Evolutionary conservation across 1,284 basidiomycete species (phyloP).

Genomic region (Trametes polyzona): DNA sequence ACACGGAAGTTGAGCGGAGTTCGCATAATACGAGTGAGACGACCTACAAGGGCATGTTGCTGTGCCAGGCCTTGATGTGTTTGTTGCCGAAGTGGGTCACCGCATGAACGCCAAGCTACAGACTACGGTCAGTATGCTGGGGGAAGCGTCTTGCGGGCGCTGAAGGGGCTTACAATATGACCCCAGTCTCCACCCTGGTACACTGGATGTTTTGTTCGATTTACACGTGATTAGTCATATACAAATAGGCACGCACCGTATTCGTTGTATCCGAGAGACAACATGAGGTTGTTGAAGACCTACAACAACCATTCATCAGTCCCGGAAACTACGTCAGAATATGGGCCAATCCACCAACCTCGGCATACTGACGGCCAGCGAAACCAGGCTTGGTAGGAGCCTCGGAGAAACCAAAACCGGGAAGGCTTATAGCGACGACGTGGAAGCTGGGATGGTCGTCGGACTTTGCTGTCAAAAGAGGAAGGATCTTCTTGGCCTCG

Average conservation of each 20-base stretch:
- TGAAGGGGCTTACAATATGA: conserved; percentile 29
- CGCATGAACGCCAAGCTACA: conserved; percentile 37
- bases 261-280: conserved; percentile 32
- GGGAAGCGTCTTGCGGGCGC: too few relatives aligned
- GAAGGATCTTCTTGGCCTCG: conserved; percentile 57
- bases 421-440: conserved; percentile 57
- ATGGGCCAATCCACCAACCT: conserved; percentile 17
- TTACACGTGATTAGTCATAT: background rate
- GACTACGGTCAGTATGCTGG: background rate
- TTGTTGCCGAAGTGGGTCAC: conserved; percentile 36
- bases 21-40: background rate
- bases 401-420: conserved; percentile 60
- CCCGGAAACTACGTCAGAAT: too few relatives aligned
- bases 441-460: conserved; percentile 58
- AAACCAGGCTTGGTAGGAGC: conserved; percentile 45
- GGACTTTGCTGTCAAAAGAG: conserved; percentile 46
- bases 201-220: background rate
- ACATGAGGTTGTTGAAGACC: conserved; percentile 36
- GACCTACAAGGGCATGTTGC: conserved; percentile 33
- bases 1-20: background rate
- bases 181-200: conserved; percentile 54
- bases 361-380: conserved; percentile 30
- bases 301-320: too few relatives aligned
- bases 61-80: conserved; percentile 38
- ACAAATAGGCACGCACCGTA: conserved; percentile 26